A percentile compares a stretch with the other conserved stretches of the same genome.
phyloP scores from a whole-genome alignment of 495 filamentous ascomycete genomes.

The Aspergillus asperescens region DNA sequence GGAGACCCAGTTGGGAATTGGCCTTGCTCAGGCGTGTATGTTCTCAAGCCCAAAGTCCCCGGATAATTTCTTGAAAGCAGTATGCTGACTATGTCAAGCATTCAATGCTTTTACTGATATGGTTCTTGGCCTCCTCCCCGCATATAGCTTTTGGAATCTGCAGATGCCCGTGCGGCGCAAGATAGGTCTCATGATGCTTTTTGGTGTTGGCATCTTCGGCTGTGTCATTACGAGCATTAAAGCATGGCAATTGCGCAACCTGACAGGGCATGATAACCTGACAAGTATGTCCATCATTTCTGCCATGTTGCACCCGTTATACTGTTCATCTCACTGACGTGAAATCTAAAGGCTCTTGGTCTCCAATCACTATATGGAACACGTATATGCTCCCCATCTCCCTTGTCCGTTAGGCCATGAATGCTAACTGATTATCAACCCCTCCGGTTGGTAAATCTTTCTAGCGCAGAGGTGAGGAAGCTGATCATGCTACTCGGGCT shows the following conservation, averaged over 20 bases:
- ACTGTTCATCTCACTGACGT: not conserved
- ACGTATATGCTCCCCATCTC: not conserved
- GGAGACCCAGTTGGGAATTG: not conserved
- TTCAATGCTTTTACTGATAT: slow-evolving; percentile 5
- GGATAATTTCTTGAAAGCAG: too few species aligned
- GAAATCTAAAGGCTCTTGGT: not conserved
- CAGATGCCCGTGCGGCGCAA: slow-evolving; percentile 1
- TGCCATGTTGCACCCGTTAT: not conserved
- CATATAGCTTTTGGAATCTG: not conserved
- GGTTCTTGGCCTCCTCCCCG: not conserved
- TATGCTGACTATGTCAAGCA: not conserved
- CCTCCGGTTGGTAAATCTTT: not conserved
- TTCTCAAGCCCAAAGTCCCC: too few species aligned
- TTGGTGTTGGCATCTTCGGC: not conserved
- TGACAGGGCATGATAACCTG: slow-evolving; percentile 1
- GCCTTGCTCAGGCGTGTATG: slow-evolving; percentile 4
- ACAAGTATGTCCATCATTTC: not conserved
- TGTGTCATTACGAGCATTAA: slow-evolving; percentile 6
- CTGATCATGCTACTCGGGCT: not conserved
- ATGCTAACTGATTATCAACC: not conserved
- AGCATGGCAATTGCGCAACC: not conserved
- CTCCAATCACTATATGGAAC: slow-evolving; percentile 4
- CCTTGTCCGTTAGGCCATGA: not conserved
- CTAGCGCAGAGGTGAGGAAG: not conserved
- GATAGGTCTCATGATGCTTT: slow-evolving; percentile 1